These are phyloP conservation scores for Colletotrichum lindemuthianum DNA, from an alignment of 2,329 filamentous ascomycete species.

Conservation along the genomic window DNA sequence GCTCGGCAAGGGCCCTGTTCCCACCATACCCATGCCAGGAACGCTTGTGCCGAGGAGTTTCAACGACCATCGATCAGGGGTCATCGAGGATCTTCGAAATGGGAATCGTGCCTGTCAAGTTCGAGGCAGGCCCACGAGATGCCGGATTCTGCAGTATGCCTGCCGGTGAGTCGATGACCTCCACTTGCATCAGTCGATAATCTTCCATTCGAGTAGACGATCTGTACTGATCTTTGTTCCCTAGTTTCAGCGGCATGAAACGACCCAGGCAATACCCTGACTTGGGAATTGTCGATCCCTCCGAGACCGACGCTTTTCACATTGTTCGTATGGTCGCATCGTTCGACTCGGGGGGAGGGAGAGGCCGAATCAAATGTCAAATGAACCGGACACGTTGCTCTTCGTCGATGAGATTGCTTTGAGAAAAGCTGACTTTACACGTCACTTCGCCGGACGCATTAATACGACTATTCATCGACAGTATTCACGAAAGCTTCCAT, in stretches of 20 bases:
- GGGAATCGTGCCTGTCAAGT: slow-evolving; percentile 16
- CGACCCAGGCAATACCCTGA: slow-evolving; percentile 14
- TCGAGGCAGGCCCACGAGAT: slow-evolving; percentile 10
- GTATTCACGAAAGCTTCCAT: neutral
- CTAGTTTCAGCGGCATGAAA: slow-evolving; percentile 22
- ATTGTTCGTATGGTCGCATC: slow-evolving; percentile 1
- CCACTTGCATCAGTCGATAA: slow-evolving; percentile 32
- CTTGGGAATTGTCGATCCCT: neutral
- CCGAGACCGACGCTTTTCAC: slow-evolving; percentile 9
- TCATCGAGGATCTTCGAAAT: slow-evolving; percentile 14
- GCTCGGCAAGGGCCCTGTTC: slow-evolving; percentile 26
- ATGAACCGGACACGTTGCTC: slow-evolving; percentile 2
- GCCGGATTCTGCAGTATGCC: slow-evolving; percentile 2
- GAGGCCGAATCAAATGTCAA: too few relatives aligned
- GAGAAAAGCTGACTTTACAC: neutral
- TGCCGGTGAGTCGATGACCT: slow-evolving; percentile 2
- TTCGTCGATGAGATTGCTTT: neutral
- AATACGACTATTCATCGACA: neutral
- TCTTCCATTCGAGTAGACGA: slow-evolving; percentile 7
- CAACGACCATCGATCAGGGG: slow-evolving; percentile 16
- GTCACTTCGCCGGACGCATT: neutral
- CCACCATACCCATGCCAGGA: slow-evolving; percentile 18
- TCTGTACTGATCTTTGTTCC: slow-evolving; percentile 18
- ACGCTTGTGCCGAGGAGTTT: slow-evolving; percentile 27
- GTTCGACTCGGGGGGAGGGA: neutral